Conservation (phyloP, 306 rosid species). For the Vachellia collinsii region DNA sequence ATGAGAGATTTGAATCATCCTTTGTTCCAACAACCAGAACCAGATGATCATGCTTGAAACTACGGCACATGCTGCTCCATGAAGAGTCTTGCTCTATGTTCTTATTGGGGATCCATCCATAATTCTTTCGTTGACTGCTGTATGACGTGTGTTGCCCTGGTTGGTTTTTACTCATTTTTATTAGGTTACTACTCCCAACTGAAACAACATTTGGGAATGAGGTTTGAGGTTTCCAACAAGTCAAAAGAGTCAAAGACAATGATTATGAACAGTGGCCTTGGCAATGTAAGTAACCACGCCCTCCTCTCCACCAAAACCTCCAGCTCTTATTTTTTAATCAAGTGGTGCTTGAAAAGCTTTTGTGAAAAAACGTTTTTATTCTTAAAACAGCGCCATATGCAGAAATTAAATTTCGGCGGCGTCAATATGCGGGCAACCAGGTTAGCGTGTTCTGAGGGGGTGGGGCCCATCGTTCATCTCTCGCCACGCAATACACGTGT, state of each 20-base stretch:
- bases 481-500: not conserved
- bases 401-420: not conserved
- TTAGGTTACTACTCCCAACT: not conserved
- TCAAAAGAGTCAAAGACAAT: slow-evolving; percentile 31
- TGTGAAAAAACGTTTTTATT: too few relatives aligned
- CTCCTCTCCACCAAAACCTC: not conserved
- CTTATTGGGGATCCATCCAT: not conserved
- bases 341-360: too few relatives aligned
- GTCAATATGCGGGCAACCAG: not conserved
- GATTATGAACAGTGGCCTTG: slow-evolving; percentile 14
- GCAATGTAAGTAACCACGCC: not conserved
- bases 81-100: not conserved
- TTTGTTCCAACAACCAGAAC: not conserved
- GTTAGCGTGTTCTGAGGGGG: slow-evolving; percentile 4
- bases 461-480: not conserved
- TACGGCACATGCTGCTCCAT: slow-evolving; percentile 31
- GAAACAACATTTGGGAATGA: not conserved
- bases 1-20: slow-evolving; percentile 15
- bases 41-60: slow-evolving; percentile 39
- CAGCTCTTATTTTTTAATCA: not conserved
- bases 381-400: not conserved
- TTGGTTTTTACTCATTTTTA: not conserved
- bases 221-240: not conserved
- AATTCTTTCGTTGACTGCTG: too few relatives aligned
- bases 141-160: not conserved